A percentile compares a stretch with the other conserved stretches of the same genome.
These are phyloP conservation scores for Micractinium conductrix DNA, from an alignment of 139 green algal species.

Conservation along the genomic window DNA sequence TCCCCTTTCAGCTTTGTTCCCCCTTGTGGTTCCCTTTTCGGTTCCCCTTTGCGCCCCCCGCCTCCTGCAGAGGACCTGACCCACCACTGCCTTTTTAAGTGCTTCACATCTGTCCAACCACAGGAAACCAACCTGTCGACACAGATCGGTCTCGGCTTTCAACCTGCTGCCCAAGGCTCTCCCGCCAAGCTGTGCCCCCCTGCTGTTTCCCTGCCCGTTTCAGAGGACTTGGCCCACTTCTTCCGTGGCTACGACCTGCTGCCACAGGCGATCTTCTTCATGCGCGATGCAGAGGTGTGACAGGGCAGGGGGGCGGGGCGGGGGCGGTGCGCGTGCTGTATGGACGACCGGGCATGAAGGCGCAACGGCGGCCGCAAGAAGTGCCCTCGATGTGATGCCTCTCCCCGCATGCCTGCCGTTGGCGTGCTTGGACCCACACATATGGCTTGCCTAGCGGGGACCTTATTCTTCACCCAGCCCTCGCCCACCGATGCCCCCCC, in stretches of 20 bases:
- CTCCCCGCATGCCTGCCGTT: no score
- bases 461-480: neutral
- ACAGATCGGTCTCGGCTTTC: no score
- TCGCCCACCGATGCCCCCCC: neutral
- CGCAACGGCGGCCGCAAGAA: neutral
- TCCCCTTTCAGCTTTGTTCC: neutral
- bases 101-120: no score
- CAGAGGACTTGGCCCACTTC: slow-evolving; percentile 38
- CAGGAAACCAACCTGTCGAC: no score
- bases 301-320: no score
- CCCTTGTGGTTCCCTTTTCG: neutral
- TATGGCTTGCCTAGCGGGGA: neutral
- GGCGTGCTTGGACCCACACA: no score
- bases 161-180: neutral
- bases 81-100: no score
- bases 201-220: neutral
- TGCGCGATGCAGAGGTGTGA: slow-evolving; percentile 8
- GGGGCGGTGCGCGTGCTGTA: no score
- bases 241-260: slow-evolving; percentile 37
- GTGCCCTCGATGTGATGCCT: no score
- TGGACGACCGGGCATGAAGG: neutral
- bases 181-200: neutral
- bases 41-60: neutral
- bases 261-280: slow-evolving; percentile 25
- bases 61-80: neutral